Percentiles rank a stretch among this genome's conserved stretches.
These are phyloP conservation scores for Anisodus acutangulus DNA, from an alignment of 257 asterid genomes.

Conservation along the genomic window DNA sequence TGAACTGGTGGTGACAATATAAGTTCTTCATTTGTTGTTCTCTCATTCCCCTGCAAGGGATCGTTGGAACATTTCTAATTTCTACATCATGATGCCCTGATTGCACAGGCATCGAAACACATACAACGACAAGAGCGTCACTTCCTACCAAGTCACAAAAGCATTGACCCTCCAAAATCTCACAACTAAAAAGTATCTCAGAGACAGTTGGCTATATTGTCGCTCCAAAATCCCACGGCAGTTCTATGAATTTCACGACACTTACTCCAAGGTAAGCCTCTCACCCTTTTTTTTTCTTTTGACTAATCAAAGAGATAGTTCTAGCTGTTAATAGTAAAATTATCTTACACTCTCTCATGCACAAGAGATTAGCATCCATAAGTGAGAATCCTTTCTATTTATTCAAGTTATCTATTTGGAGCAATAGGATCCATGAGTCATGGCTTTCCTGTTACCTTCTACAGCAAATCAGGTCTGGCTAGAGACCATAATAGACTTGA, in stretches of 20 bases:
- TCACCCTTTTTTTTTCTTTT: not conserved
- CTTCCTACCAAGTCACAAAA: slow-evolving; percentile 13
- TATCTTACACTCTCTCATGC: not conserved
- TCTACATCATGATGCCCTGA: not conserved
- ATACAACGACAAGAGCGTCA: not conserved
- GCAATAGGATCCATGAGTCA: not conserved
- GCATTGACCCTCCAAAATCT: not conserved
- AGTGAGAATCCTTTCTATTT: not conserved
- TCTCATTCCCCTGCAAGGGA: not conserved
- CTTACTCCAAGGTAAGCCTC: not conserved
- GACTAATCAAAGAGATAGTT: not conserved
- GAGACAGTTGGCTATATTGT: slow-evolving; percentile 4
- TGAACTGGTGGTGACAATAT: not conserved
- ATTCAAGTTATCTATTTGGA: not conserved
- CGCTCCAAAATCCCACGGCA: not conserved
- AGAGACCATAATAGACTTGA: not conserved
- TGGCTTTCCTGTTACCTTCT: not conserved
- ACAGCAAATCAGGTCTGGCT: slow-evolving; percentile 17
- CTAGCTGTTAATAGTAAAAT: not conserved
- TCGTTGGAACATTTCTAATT: not conserved
- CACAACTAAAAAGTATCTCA: not conserved
- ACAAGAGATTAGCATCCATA: slow-evolving; percentile 5
- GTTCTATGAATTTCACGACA: not conserved
- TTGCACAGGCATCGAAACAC: not conserved
- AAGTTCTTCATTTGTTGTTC: not conserved